Conservation (phyloP, 2,329 filamentous ascomycete species). For the Chrysoporthe puriensis region DNA sequence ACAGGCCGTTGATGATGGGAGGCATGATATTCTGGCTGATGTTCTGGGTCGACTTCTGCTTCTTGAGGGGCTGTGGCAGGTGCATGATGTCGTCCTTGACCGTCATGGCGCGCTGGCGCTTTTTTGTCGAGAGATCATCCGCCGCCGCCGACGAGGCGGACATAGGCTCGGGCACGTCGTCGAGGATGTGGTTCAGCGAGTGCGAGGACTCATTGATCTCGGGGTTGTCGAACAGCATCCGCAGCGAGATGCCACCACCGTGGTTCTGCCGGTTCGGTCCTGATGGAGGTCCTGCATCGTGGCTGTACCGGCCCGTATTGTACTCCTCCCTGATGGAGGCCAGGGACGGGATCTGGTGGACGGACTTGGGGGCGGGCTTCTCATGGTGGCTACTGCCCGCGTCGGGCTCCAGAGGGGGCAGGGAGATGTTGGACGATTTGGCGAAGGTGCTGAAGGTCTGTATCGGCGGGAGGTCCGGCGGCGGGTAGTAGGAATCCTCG, state of each 20-base stretch:
- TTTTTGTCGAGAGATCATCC: conserved; percentile 53
- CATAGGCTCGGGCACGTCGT: conserved; percentile 45
- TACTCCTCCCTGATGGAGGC: conserved; percentile 29
- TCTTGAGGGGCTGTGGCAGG: conserved; percentile 66
- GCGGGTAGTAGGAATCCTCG: conserved; percentile 41
- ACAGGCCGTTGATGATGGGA: conserved; percentile 67
- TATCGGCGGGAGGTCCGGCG: conserved; percentile 59
- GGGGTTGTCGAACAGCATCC: conserved; percentile 46
- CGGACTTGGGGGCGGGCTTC: conserved; percentile 31
- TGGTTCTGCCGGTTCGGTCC: conserved; percentile 19
- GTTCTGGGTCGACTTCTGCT: conserved; percentile 61
- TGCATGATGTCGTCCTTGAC: conserved; percentile 66
- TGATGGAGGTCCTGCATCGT: conserved; percentile 14
- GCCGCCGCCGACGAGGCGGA: conserved; percentile 5
- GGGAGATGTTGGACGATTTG: conserved; percentile 48
- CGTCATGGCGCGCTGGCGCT: conserved; percentile 52
- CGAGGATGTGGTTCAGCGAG: conserved; percentile 50
- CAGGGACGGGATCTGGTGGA: conserved; percentile 34
- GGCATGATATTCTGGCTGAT: conserved; percentile 58
- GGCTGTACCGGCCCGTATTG: conserved; percentile 21
- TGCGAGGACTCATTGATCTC: conserved; percentile 45
- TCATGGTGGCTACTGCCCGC: conserved; percentile 41
- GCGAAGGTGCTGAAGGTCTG: conserved; percentile 49
- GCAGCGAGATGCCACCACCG: conserved; percentile 37
- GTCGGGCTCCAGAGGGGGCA: conserved; percentile 58